Base-by-base conservation (phyloP, 129 eudicot genomes). In the Scalesia atractyloides region DNA sequence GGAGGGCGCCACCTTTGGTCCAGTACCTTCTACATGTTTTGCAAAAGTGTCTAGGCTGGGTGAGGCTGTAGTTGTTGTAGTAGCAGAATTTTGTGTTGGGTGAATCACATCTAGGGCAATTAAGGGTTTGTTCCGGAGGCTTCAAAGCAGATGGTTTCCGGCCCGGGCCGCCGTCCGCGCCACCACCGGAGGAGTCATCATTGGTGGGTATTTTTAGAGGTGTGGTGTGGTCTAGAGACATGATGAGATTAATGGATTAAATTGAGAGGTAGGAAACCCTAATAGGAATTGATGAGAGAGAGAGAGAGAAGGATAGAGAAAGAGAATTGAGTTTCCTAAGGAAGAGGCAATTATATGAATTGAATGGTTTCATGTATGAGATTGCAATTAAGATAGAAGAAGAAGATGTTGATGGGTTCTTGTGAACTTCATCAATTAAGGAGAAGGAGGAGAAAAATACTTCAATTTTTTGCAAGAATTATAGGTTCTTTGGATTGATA, bases 71-170 rank as follows among this genome's bases (percentile, higher is more conserved):
- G 70, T 91, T 91, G 79, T 91, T 91, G 88, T 86, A 91, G 77
- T 91, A 91, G 77, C 96, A 91, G 75, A 91, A 91, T 33, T 91
- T 91, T 62, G 97, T 91, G 87, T 91, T 91, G 4, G 89, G 82
- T 48, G 97, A 91, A 69, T 91, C 96, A 41, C 97, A 91, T 68
- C 97, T 83, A 0, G 96, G 97, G 79, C 97, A 91, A 44, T 86
- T 88, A 0, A 71, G 79, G 48, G 75, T 71, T 44, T 78, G 74
- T 71, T 78, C 79, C 0, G 81, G 84, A 20, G 90, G 87, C 51
- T 66, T 77, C 26, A 62, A 9, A 50, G 79, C 11, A 2, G 91
- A 60, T 13, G 79, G 34, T 78, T 56, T 80, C 59, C 67, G 59
- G 22, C 76, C 39, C 9, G 41, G 33, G 34, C 74, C 64, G 48